Evolutionary conservation across 805 yeast genomes (phyloP), one percentile per base, ranked within the genome.

Genomic region (Candida sanyiensis): DNA sequence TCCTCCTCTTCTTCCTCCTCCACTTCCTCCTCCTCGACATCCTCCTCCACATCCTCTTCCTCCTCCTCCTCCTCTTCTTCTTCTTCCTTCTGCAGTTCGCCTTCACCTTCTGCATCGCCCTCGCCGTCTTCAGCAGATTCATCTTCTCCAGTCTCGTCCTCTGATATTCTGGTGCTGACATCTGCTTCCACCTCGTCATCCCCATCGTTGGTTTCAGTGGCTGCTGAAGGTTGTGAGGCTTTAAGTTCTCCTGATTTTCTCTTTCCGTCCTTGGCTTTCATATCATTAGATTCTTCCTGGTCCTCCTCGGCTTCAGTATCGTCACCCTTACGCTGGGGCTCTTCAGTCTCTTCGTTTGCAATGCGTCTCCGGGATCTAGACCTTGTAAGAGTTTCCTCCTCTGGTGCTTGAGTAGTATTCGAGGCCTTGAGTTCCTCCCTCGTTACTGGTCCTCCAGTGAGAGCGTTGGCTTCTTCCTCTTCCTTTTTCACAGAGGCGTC

Each of bases 41-140:
- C 43, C 12, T 43, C 42, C 12, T 26, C 36, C 7, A 28, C 52
- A 17, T 42, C 40, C 5, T 38, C 44, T 18, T 45, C 49, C 15
- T 39, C 49, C 19, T 47, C 47, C 5, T 43, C 54, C 11, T 22
- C 47, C 19, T 42, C 42, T 5, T 26, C 42, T 27, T 37, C 47
- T 20, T 37, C 51, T 9, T 29, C 40, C n/a, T 33, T 42, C n/a
- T 38, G 41, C 20, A 33, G 47, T 6, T 39, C 47, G 7, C 41
- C 45, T 8, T 43, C 49, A 7, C 43, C 44, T 13, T 39, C 28
- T 2, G 35, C 41, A 16, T 25, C 36, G 10, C 35, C 42, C 9
- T 33, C 39, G 28, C 22, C 12, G 3, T 21, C 37, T 4, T 33
- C 33, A 3, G 16, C 23, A 24, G 27, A 45, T 12, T 21, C 41